A percentile compares a stretch with the other conserved stretches of the same genome.
phyloP scores from a whole-genome alignment of 805 yeast genomes.

The Scheffersomyces lignosus region DNA sequence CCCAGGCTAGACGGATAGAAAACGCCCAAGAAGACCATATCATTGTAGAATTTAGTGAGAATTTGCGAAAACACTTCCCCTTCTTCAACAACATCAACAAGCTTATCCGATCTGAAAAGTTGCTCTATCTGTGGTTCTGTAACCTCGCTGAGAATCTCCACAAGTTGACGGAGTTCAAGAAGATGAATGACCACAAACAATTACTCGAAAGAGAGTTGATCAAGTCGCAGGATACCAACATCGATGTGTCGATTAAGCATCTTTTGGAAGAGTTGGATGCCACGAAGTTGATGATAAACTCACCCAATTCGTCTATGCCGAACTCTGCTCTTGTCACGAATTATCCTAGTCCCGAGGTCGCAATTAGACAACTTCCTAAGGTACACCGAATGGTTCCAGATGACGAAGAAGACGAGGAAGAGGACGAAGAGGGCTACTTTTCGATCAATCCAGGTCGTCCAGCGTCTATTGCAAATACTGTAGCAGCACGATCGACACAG shows the following conservation, averaged over 20 bases:
- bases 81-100: conserved; percentile 28
- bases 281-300: not conserved
- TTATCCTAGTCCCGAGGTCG: conserved; percentile 1
- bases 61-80: conserved; percentile 24
- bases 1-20: not conserved
- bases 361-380: no score
- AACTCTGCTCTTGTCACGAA: not conserved
- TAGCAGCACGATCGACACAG: no score
- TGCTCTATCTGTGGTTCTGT: conserved; percentile 26
- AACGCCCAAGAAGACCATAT: not conserved
- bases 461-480: not conserved
- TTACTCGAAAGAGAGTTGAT: not conserved
- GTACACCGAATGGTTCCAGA: no score
- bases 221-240: not conserved
- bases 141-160: conserved; percentile 10
- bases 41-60: conserved; percentile 16
- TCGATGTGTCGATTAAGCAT: not conserved
- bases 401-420: not conserved
- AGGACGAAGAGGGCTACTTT: conserved; percentile 2
- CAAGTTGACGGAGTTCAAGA: conserved; percentile 3
- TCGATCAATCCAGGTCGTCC: conserved; percentile 1
- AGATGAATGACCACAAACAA: not conserved
- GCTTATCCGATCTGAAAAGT: conserved; percentile 21
- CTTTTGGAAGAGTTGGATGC: conserved; percentile 4
- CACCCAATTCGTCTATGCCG: not conserved